These are phyloP conservation scores for Didymella glomerata DNA, from an alignment of 2,329 filamentous ascomycete genomes.

Conservation along the genomic window DNA sequence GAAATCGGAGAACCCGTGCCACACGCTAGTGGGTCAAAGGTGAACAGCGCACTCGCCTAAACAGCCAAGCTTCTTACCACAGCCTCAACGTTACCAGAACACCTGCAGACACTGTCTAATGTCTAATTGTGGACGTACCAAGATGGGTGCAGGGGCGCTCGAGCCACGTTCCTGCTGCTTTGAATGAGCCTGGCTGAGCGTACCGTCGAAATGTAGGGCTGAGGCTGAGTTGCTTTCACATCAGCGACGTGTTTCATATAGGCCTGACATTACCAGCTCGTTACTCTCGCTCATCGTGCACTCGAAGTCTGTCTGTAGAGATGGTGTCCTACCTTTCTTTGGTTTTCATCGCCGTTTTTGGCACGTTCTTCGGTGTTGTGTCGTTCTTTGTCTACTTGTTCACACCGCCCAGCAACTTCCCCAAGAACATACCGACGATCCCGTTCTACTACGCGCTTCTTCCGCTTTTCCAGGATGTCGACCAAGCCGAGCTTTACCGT, in stretches of 20 bases:
- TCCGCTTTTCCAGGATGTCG: constrained; percentile 54
- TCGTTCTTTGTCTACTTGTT: constrained; percentile 40
- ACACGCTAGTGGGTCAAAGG: constrained; percentile 18
- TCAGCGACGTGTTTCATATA: constrained; percentile 28
- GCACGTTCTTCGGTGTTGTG: constrained; percentile 25
- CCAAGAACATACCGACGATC: constrained; percentile 54
- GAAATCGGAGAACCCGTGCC: constrained; percentile 21
- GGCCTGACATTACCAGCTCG: constrained; percentile 15
- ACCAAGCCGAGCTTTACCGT: constrained; percentile 55
- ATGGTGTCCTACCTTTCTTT: constrained; percentile 39
- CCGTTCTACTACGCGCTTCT: constrained; percentile 57
- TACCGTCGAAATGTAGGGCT: constrained; percentile 12
- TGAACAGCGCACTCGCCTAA: constrained; percentile 21
- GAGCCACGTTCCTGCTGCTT: constrained; percentile 21
- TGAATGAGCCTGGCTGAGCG: constrained; percentile 22
- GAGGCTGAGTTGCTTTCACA: constrained; percentile 15
- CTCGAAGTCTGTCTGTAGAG: constrained; percentile 11
- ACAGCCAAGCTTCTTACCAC: constrained; percentile 19
- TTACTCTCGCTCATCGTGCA: constrained; percentile 5
- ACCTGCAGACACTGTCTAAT: constrained; percentile 28
- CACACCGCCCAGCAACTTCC: constrained; percentile 38
- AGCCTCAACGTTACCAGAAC: constrained; percentile 22
- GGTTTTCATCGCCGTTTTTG: constrained; percentile 33
- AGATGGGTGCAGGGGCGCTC: constrained; percentile 17
- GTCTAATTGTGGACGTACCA: constrained; percentile 28